Conservation (phyloP, 2,329 filamentous ascomycete genomes). For the Ophiostoma sp. region DNA sequence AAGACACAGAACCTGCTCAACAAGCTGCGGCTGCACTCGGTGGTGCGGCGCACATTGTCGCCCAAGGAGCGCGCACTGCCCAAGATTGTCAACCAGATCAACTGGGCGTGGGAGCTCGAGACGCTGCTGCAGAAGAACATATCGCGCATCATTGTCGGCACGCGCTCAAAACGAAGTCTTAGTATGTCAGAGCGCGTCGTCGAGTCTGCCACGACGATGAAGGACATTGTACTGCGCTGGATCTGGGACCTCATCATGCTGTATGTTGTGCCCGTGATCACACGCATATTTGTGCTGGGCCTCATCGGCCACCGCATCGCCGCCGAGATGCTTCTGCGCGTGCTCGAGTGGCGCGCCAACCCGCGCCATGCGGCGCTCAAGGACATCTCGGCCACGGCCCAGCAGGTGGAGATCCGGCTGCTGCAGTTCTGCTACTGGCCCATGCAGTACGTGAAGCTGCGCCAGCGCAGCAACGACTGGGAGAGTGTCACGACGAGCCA, state of each 20-base stretch:
- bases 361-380: constrained; percentile 81
- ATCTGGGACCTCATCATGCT: constrained; percentile 65
- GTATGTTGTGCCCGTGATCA: constrained; percentile 73
- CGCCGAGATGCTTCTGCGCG: constrained; percentile 69
- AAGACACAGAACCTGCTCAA: constrained; percentile 65
- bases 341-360: constrained; percentile 79
- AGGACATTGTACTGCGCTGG: constrained; percentile 64
- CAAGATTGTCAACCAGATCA: constrained; percentile 85
- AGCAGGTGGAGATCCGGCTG: constrained; percentile 93
- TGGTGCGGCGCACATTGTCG: constrained; percentile 68
- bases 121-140: constrained; percentile 83
- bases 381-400: constrained; percentile 91
- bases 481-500: constrained; percentile 92
- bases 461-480: constrained; percentile 88
- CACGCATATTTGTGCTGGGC: constrained; percentile 65
- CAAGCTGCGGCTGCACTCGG: constrained; percentile 83
- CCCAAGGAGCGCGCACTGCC: constrained; percentile 76
- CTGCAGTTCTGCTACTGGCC: constrained; percentile 99
- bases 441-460: constrained; percentile 86
- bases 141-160: constrained; percentile 61
- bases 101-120: constrained; percentile 89
- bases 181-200: constrained; percentile 94
- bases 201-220: constrained; percentile 82
- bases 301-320: constrained; percentile 74
- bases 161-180: constrained; percentile 72